Conservation (phyloP, 164 flowering plant genomes). For the Akebia trifoliata region DNA sequence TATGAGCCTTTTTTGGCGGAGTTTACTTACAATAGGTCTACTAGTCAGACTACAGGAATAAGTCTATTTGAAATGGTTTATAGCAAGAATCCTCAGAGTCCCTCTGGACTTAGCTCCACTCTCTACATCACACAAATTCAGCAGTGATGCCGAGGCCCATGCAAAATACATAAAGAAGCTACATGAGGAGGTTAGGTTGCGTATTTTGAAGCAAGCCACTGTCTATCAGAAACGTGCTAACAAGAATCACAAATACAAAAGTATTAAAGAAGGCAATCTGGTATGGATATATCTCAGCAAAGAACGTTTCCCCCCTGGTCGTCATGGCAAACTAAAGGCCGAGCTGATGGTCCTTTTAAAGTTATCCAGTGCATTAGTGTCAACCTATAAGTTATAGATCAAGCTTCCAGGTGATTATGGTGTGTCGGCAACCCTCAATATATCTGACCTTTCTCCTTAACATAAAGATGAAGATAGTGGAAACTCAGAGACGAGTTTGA, state of each 20-base stretch:
- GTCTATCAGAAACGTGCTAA: background rate
- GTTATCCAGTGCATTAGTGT: background rate
- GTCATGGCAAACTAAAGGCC: background rate
- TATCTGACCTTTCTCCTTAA: background rate
- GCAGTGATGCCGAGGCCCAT: background rate
- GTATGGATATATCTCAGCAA: background rate
- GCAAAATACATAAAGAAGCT: background rate
- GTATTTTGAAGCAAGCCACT: background rate
- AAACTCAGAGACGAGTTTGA: background rate
- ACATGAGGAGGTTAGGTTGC: background rate
- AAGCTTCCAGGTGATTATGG: background rate
- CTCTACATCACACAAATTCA: background rate
- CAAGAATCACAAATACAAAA: background rate
- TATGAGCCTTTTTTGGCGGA: conserved; percentile 11
- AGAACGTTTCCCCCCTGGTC: background rate
- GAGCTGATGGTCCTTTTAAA: background rate
- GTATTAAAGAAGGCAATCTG: background rate
- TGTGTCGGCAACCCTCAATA: background rate
- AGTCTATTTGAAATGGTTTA: background rate
- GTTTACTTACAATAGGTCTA: background rate
- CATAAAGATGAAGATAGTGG: background rate
- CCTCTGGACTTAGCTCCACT: background rate
- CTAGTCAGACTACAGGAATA: background rate
- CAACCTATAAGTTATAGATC: too few relatives aligned
- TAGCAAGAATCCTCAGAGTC: background rate